Evolutionary conservation across 768 basidiomycete species (phyloP).

Genomic region (Neoboletus brunneissimus): DNA sequence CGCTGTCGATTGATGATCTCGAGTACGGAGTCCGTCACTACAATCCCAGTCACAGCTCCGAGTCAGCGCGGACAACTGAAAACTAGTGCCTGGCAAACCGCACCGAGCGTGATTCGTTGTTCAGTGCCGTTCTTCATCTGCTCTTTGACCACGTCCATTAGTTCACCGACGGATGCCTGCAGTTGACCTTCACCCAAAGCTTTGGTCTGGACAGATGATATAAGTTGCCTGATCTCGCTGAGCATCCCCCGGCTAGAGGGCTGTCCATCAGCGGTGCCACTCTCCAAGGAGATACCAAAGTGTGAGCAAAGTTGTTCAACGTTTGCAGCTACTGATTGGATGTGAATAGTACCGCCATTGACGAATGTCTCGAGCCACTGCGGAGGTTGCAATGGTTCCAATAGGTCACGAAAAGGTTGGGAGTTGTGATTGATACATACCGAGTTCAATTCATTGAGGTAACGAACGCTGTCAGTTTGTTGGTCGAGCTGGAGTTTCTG

Average conservation of each 20-base stretch:
- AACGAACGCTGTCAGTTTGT: constrained; percentile 72
- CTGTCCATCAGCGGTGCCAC: constrained; percentile 9
- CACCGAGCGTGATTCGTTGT: constrained; percentile 40
- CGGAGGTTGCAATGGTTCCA: background rate
- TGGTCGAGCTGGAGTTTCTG: constrained; percentile 53
- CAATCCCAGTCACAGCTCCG: constrained; percentile 2
- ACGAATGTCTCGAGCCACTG: constrained; percentile 87
- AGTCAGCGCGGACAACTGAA: constrained; percentile 11
- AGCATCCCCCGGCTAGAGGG: constrained; percentile 30
- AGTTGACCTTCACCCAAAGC: constrained; percentile 32
- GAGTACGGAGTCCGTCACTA: constrained; percentile 57
- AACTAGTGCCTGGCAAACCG: constrained; percentile 11
- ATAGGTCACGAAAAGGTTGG: background rate
- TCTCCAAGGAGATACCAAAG: constrained; percentile 40
- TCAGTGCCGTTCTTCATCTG: constrained; percentile 40
- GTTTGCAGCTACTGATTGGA: constrained; percentile 56
- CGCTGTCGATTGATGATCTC: constrained; percentile 66
- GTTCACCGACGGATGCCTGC: constrained; percentile 34
- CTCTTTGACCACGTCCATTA: constrained; percentile 41
- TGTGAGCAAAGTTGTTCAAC: constrained; percentile 59
- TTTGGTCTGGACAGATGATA: constrained; percentile 34
- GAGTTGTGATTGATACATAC: constrained; percentile 37
- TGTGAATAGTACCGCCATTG: constrained; percentile 69
- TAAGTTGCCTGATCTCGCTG: constrained; percentile 34
- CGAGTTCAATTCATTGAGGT: constrained; percentile 73